Percentiles rank a stretch among this genome's conserved stretches.
phyloP scores from a whole-genome alignment of 768 basidiomycete species.

The Boletus subparvulus region DNA sequence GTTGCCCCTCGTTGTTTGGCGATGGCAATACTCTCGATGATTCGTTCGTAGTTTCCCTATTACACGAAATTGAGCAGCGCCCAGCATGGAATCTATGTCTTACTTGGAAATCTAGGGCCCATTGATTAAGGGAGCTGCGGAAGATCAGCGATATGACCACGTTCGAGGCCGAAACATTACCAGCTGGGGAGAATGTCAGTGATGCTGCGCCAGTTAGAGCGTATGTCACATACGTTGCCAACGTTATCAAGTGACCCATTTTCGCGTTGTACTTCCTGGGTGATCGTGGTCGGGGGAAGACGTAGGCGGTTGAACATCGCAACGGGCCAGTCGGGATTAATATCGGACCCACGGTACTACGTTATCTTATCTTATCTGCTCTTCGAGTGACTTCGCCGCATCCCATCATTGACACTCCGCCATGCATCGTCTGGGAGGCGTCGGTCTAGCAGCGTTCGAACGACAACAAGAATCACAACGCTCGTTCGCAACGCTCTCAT shows the following conservation, averaged over 20 bases:
- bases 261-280: not conserved
- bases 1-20: conserved; percentile 89
- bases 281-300: not conserved
- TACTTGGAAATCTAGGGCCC: conserved; percentile 95
- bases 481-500: conserved; percentile 81
- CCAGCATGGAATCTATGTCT: conserved; percentile 4
- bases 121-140: conserved; percentile 88
- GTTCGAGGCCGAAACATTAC: conserved; percentile 12
- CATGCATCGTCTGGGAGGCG: conserved; percentile 78
- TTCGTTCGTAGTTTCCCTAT: conserved; percentile 92
- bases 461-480: conserved; percentile 79
- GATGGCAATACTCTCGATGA: conserved; percentile 80
- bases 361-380: conserved; percentile 18
- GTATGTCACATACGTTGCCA: conserved; percentile 69
- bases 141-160: conserved; percentile 11
- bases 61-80: not conserved
- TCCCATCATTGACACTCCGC: conserved; percentile 34
- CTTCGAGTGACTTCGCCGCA: not conserved
- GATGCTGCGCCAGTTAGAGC: not conserved
- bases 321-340: not conserved
- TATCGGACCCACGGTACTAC: not conserved
- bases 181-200: conserved; percentile 20
- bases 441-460: conserved; percentile 86
- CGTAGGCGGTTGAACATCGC: too few relatives aligned
- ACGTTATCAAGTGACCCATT: conserved; percentile 85